Conservation (phyloP, 1,284 basidiomycete genomes). For the Coriolopsis trogii region DNA sequence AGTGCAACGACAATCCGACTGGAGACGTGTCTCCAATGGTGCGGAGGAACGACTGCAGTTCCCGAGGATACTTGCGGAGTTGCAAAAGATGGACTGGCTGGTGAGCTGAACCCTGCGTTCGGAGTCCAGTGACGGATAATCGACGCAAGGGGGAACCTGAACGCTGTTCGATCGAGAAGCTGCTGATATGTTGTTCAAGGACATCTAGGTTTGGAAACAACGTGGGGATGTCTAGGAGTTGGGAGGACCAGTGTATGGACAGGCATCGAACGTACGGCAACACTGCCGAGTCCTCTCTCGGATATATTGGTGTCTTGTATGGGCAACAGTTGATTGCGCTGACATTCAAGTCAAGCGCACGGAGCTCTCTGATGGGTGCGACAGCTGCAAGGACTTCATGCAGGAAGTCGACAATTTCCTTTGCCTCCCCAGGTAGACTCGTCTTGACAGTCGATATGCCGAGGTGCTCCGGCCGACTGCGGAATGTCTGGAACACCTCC, state of each 20-base stretch:
- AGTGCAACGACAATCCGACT: conserved; percentile 16
- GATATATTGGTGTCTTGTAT: background rate
- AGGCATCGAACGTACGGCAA: conserved; percentile 10
- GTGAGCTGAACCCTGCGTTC: background rate
- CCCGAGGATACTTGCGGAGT: conserved; percentile 12
- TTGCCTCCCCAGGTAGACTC: background rate
- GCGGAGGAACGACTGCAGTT: conserved; percentile 8
- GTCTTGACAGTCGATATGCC: conserved; percentile 6
- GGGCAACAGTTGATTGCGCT: conserved; percentile 5
- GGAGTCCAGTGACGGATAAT: conserved; percentile 11
- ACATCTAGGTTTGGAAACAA: conserved; percentile 13
- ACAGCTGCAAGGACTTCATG: conserved; percentile 3
- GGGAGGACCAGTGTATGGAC: conserved; percentile 13
- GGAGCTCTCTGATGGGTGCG: conserved; percentile 6
- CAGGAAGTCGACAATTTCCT: conserved; percentile 3
- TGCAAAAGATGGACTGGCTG: conserved; percentile 16
- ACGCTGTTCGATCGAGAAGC: conserved; percentile 3
- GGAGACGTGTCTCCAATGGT: conserved; percentile 12
- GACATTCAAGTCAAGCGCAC: conserved; percentile 11
- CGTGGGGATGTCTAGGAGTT: conserved; percentile 7
- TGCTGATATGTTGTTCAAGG: conserved; percentile 15
- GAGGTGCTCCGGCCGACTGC: conserved; percentile 7
- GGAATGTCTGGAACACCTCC: conserved; percentile 2
- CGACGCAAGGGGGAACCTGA: conserved; percentile 6
- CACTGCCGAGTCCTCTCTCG: background rate